A percentile compares a stretch with the other conserved stretches of the same genome.
Evolutionary conservation across 768 basidiomycete genomes (phyloP).

Genomic region (Hypholoma sublateritium): DNA sequence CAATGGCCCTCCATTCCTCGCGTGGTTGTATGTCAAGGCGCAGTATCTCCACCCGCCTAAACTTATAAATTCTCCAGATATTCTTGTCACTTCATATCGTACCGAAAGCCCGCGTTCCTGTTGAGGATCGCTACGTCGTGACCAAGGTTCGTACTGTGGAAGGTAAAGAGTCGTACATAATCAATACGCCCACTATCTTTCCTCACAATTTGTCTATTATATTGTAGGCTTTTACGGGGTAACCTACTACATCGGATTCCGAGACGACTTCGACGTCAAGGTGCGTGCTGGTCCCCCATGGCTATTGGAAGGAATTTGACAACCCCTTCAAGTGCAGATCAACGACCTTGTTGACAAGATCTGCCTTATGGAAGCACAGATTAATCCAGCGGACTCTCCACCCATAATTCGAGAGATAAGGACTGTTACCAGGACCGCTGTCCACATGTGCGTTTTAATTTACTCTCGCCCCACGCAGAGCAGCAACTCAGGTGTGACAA

Average conservation of each 20-base stretch:
- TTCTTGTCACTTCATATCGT: slow-evolving; percentile 61
- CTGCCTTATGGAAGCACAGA: slow-evolving; percentile 44
- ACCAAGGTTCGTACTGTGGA: slow-evolving; percentile 56
- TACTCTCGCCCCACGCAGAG: not conserved
- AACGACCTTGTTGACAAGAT: slow-evolving; percentile 52
- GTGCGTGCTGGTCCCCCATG: slow-evolving; percentile 14
- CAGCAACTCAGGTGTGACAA: not conserved
- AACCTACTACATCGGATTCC: slow-evolving; percentile 59
- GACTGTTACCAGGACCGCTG: slow-evolving; percentile 37
- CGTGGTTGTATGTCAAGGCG: slow-evolving; percentile 47
- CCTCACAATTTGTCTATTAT: not conserved
- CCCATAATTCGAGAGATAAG: slow-evolving; percentile 40
- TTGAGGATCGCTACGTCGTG: slow-evolving; percentile 57
- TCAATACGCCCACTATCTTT: not conserved
- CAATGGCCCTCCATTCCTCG: slow-evolving; percentile 70
- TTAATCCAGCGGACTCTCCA: slow-evolving; percentile 32
- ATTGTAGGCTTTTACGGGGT: slow-evolving; percentile 57
- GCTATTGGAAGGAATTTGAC: not conserved
- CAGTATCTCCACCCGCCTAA: too few relatives aligned
- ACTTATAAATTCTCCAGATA: slow-evolving; percentile 35
- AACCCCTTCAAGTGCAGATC: slow-evolving; percentile 23
- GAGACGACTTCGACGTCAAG: slow-evolving; percentile 55
- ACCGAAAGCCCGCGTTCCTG: slow-evolving; percentile 47
- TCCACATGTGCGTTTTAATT: slow-evolving; percentile 52
- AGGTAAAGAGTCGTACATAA: slow-evolving; percentile 27